Evolutionary conservation across 345 rosid genomes (phyloP), one percentile per base, ranked within the genome.

Genomic region (Ailanthus altissimus): DNA sequence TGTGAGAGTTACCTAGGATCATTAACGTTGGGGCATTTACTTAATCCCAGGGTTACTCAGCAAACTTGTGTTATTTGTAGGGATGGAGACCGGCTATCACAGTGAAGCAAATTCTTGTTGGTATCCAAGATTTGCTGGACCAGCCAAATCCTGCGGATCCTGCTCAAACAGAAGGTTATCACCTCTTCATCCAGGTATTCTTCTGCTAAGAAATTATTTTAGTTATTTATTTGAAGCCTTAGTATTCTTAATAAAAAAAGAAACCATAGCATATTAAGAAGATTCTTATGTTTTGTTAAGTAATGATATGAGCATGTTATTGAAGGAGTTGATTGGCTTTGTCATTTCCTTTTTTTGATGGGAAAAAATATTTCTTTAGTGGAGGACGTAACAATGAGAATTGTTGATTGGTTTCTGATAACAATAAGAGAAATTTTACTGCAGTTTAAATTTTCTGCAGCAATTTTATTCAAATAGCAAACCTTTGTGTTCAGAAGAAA

Each of bases 21-120:
- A 49, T 47, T 47, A 46, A 21, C 63, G 40, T 42, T 42, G 0
- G 57, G 12, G 43, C 21, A 60, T 50, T 28, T 59, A 5, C 13
- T 54, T 50, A 40, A 16, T 46, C 66, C 8, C 9, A 25, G 60
- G 50, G 40, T 74, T 77, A 60, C 49, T 38, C 38, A 38, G 47
- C 61, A 47, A 9, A 28, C 74, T 53, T 79, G 23, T 70, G 16
- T 26, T 25, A 38, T 61, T 14, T 72, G 47, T 83, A 93, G 96
- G 97, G 97, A 15, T 93, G 97, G 97, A 90, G 96, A 86, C 97
- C 97, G 26, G 97, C 97, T 51, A 93, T 93, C 26, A 90, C 97
- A 1, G 94, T 93, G 80, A 93, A 90, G 88, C 97, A 93, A 84
- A 93, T 93, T 84, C 96, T 93, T 79, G 90, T 93, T 0, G 97